Base-by-base conservation (phyloP, 495 filamentous ascomycete species). In the Penicillium samsonianum region DNA sequence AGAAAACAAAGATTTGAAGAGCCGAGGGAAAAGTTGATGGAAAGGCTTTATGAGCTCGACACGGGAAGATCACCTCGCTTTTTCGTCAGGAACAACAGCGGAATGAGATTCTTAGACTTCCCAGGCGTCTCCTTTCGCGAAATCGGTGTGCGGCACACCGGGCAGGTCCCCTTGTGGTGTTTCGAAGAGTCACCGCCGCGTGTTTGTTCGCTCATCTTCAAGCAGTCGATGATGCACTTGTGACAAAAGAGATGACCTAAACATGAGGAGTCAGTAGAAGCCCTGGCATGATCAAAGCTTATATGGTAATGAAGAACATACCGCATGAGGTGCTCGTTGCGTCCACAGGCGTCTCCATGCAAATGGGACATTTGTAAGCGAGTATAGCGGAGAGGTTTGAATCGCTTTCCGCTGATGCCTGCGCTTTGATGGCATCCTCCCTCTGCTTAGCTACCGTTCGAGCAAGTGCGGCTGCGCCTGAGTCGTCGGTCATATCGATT, bases 241-340 rank as follows among this genome's bases (percentile, higher is more conserved):
- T 89, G 84, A 63, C 91, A 96, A 72, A 93, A 95, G 11, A 96
- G 78, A 71, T 96, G 91, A 2, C 91, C 90, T 95, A 42, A 2
- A 14, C 41, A 51, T 61, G 28, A 67, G 43, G 22, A 33, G 35
- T 41, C 17, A 50, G 53, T 54, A 59, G 31, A 51, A 19, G 28
- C 20, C 26, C 31, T 26, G 5, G 25, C 17, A 11, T 19, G 3
- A 26, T 12, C 12, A n/a, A 14, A 30, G 10, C 23, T 8, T 12
- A 6, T 9, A 17, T 9, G 9, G 5, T 14, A 25, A 41, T 26
- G 12, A 43, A 44, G 26, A 7, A 80, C 88, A 67, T 84, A 94
- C 91, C 91, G 69, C 91, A 96, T 61, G 87, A 79, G 2, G 91
- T 96, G 41, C 85, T 86, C 1, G 89, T 93, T 58, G 92, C 68